Evolutionary conservation across 768 basidiomycete species (phyloP).

Genomic region (Trametes cingulata): DNA sequence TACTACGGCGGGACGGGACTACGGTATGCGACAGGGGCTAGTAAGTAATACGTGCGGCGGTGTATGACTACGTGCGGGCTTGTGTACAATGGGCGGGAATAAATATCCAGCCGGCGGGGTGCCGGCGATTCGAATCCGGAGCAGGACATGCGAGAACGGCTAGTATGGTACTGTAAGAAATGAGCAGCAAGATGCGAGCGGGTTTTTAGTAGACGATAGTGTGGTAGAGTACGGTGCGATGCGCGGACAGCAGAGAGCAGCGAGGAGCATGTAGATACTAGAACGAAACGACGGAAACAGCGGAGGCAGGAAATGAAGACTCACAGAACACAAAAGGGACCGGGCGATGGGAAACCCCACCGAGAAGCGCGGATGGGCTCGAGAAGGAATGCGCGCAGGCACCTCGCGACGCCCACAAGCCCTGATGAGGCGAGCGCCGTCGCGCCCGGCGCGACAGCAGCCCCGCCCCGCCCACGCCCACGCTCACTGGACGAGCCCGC

Average conservation of each 20-base stretch:
- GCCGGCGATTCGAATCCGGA: not conserved
- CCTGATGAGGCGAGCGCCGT: not conserved
- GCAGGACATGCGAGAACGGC: not conserved
- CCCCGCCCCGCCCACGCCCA: not conserved
- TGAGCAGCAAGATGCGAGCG: not conserved
- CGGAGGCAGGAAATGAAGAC: not conserved
- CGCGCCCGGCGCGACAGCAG: not conserved
- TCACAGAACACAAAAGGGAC: not conserved
- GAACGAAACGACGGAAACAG: not conserved
- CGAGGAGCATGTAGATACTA: constrained; percentile 6
- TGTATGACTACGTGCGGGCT: constrained; percentile 11
- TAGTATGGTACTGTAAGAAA: not conserved
- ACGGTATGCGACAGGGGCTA: not conserved
- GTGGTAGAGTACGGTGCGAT: not conserved
- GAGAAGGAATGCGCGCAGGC: not conserved
- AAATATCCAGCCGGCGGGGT: not conserved
- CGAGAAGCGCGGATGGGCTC: not conserved
- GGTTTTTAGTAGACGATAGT: not conserved
- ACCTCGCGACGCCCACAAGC: constrained; percentile 1
- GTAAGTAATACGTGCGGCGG: not conserved
- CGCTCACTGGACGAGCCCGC: constrained; percentile 18
- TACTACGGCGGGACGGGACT: not conserved
- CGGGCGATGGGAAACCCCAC: not conserved
- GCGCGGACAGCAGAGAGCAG: not conserved
- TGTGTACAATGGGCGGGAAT: not conserved